These are phyloP conservation scores for Lyophyllum decastes DNA, from an alignment of 768 basidiomycete species.

Conservation along the genomic window DNA sequence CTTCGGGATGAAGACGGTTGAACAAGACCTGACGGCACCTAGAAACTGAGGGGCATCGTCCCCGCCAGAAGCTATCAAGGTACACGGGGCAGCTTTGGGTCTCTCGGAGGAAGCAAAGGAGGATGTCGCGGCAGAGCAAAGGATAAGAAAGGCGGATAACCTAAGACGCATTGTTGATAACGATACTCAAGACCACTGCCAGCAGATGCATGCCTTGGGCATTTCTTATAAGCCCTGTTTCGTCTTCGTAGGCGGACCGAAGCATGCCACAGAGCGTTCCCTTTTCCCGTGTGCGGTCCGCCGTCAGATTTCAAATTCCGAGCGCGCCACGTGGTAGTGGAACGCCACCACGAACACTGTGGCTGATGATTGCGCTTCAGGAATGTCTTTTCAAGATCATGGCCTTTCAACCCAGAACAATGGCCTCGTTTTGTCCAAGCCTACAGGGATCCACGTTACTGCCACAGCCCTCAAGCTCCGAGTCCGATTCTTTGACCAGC, in stretches of 20 bases:
- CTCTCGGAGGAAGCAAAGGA: constrained; percentile 1
- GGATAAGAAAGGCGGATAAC: neutral
- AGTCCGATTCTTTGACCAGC: neutral
- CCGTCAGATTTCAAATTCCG: neutral
- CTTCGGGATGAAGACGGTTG: constrained; percentile 43
- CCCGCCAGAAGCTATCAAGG: constrained; percentile 41
- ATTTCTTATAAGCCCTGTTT: constrained; percentile 2
- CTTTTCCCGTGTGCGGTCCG: constrained; percentile 12
- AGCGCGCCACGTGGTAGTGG: neutral
- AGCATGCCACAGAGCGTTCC: neutral
- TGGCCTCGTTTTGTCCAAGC: neutral
- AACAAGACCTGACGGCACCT: constrained; percentile 40
- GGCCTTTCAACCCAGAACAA: neutral
- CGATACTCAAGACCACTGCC: neutral
- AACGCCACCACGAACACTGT: too few relatives aligned
- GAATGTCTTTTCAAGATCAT: neutral
- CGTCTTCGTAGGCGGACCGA: constrained; percentile 10
- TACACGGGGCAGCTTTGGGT: constrained; percentile 31
- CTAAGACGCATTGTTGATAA: constrained; percentile 6
- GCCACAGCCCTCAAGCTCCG: neutral
- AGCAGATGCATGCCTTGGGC: neutral
- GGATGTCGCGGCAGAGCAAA: constrained; percentile 4
- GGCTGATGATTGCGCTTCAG: too few relatives aligned
- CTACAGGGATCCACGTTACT: constrained; percentile 9
- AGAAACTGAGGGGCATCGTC: constrained; percentile 56